These are phyloP conservation scores for Aureobasidium sp. DNA, from an alignment of 2,329 filamentous ascomycete genomes.

Conservation along the genomic window DNA sequence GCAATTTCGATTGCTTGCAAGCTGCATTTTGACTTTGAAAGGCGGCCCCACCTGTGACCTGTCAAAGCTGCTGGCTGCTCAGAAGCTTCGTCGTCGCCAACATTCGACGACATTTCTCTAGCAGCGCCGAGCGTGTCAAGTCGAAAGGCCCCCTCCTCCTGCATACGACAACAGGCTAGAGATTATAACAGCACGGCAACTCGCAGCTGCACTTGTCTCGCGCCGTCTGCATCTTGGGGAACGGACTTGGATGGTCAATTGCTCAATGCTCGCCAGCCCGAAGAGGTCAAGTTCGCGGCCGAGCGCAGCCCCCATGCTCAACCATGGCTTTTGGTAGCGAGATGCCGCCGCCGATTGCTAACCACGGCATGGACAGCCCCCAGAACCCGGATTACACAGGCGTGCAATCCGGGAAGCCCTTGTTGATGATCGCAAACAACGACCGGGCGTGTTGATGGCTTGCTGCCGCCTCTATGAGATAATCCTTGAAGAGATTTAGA, in stretches of 20 bases:
- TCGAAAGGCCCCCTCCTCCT: background rate
- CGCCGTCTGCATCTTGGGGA: background rate
- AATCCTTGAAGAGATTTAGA: constrained; percentile 5
- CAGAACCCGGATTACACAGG: constrained; percentile 11
- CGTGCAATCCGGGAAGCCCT: constrained; percentile 7
- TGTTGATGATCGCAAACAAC: constrained; percentile 11
- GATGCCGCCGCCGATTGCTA: constrained; percentile 7
- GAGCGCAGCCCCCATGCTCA: constrained; percentile 9
- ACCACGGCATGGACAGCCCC: constrained; percentile 6
- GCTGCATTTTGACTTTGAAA: background rate
- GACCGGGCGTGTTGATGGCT: constrained; percentile 7
- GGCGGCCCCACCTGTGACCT: constrained; percentile 5
- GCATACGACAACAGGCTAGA: background rate
- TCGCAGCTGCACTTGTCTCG: constrained; percentile 4
- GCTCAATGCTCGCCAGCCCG: constrained; percentile 1
- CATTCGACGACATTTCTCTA: background rate
- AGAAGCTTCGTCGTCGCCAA: background rate
- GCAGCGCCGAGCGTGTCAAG: constrained; percentile 4
- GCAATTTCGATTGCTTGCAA: constrained; percentile 7
- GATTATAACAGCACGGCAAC: background rate
- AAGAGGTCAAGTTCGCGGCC: constrained; percentile 9
- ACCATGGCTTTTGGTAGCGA: constrained; percentile 9
- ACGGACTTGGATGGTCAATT: background rate
- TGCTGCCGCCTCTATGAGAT: constrained; percentile 2
- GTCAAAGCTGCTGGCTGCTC: constrained; percentile 5